Evolutionary conservation across 2,329 filamentous ascomycete species (phyloP).

Genomic region (Parascedosporium putredinis): DNA sequence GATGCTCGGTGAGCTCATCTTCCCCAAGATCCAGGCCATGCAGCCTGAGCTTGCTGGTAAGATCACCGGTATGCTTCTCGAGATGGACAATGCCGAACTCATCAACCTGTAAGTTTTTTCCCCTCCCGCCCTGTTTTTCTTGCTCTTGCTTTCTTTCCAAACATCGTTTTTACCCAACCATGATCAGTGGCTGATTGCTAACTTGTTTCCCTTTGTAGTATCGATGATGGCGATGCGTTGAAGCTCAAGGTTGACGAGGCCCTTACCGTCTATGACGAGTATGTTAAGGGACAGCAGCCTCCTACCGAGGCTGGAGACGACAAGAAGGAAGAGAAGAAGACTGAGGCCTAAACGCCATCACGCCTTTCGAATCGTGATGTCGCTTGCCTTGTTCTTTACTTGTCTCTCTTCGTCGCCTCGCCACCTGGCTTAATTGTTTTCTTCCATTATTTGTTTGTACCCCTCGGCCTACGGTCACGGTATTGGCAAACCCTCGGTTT

Average conservation of each 20-base stretch:
- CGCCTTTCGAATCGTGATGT: too few relatives aligned
- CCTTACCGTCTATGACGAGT: constrained; percentile 94
- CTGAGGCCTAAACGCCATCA: constrained; percentile 27
- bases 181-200: constrained; percentile 10
- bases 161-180: too few relatives aligned
- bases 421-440: not conserved
- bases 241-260: constrained; percentile 96
- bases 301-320: constrained; percentile 32
- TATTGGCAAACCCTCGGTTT: constrained; percentile 4
- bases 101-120: constrained; percentile 74
- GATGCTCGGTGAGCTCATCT: constrained; percentile 93
- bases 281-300: constrained; percentile 72
- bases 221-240: constrained; percentile 80
- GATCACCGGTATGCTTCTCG: constrained; percentile 98
- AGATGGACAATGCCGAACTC: constrained; percentile 96
- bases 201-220: constrained; percentile 39
- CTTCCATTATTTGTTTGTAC: constrained; percentile 6
- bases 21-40: constrained; percentile 94
- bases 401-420: not conserved
- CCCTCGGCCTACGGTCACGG: constrained; percentile 1
- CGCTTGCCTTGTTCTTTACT: constrained; percentile 3
- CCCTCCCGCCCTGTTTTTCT: constrained; percentile 3
- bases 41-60: constrained; percentile 95
- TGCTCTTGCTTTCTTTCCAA: too few relatives aligned
- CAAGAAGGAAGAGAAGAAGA: constrained; percentile 34